phyloP scores from a whole-genome alignment of 106 monocot species.

The Phalaenopsis aphrodite region DNA sequence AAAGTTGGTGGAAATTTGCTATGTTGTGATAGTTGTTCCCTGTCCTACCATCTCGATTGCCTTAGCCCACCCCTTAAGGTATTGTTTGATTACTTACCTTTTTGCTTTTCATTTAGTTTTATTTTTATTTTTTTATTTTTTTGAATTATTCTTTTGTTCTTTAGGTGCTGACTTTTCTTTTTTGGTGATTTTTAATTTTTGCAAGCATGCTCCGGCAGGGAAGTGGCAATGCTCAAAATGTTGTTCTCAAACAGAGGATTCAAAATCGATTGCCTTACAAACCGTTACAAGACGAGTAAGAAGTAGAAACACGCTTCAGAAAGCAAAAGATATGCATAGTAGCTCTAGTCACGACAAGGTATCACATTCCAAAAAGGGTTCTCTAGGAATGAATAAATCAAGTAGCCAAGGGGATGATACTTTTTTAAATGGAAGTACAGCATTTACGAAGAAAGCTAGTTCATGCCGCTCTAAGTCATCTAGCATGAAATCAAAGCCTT shows the following conservation, averaged over 20 bases:
- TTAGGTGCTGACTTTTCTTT: background rate
- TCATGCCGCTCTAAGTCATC: slow-evolving; percentile 27
- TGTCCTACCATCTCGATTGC: slow-evolving; percentile 82
- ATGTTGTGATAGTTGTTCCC: slow-evolving; percentile 89
- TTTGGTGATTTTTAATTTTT: slow-evolving; percentile 9
- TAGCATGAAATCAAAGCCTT: slow-evolving; percentile 31
- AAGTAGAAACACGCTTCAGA: slow-evolving; percentile 30
- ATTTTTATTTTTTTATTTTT: background rate
- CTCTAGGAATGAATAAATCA: slow-evolving; percentile 16
- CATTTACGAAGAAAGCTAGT: slow-evolving; percentile 21
- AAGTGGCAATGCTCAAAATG: slow-evolving; percentile 82
- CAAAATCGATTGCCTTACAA: slow-evolving; percentile 20
- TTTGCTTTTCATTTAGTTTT: background rate
- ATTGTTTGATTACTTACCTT: background rate
- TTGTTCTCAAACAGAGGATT: slow-evolving; percentile 24
- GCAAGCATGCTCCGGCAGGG: slow-evolving; percentile 68
- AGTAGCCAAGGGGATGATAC: slow-evolving; percentile 37
- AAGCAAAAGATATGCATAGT: slow-evolving; percentile 21
- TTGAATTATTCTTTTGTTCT: background rate
- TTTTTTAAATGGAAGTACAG: slow-evolving; percentile 5
- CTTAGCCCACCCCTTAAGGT: slow-evolving; percentile 95
- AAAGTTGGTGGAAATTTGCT: slow-evolving; percentile 92
- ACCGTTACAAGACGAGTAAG: slow-evolving; percentile 37
- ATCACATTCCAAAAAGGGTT: slow-evolving; percentile 16
- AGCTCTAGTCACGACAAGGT: slow-evolving; percentile 17